Evolutionary conservation across 139 green algal species (phyloP).

Genomic region (Edaphochlamys debaryana): DNA sequence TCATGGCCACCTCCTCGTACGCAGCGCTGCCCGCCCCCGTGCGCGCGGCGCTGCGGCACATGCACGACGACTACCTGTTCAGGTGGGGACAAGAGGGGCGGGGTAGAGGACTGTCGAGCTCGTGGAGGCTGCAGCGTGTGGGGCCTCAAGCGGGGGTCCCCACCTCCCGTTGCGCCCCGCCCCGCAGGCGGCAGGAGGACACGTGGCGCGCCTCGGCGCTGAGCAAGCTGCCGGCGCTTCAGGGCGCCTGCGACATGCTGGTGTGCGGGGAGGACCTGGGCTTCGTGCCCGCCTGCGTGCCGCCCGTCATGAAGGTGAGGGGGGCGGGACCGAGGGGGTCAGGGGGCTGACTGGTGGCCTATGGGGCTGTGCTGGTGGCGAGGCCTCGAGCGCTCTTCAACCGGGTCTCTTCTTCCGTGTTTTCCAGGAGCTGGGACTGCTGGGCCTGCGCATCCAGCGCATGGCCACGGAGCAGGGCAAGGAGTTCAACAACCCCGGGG

Average conservation of each 20-base stretch:
- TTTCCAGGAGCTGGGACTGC: conserved; percentile 84
- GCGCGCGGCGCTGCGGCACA: conserved; percentile 66
- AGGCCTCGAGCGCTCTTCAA: no score
- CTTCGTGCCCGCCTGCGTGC: conserved; percentile 92
- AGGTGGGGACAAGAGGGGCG: conserved; percentile 32
- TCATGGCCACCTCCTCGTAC: conserved; percentile 82
- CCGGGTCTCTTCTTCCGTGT: background rate
- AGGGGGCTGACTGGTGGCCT: background rate
- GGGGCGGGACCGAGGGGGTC: background rate
- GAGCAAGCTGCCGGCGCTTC: conserved; percentile 87
- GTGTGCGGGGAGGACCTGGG: conserved; percentile 96
- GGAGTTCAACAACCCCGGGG: conserved; percentile 67
- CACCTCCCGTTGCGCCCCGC: no score
- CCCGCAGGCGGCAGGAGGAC: conserved; percentile 70
- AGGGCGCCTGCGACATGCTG: conserved; percentile 81
- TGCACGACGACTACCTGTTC: conserved; percentile 95
- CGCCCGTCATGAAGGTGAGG: conserved; percentile 82
- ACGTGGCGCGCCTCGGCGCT: conserved; percentile 85
- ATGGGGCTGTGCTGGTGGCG: no score
- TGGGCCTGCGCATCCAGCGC: conserved; percentile 93
- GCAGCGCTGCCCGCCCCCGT: conserved; percentile 73
- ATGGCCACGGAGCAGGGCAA: conserved; percentile 70
- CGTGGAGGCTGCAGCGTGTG: no score
- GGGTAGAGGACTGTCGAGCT: no score
- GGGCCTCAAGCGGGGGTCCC: no score